These are phyloP conservation scores for Dendrobium huoshanense DNA, from an alignment of 106 monocot species.

Conservation along the genomic window DNA sequence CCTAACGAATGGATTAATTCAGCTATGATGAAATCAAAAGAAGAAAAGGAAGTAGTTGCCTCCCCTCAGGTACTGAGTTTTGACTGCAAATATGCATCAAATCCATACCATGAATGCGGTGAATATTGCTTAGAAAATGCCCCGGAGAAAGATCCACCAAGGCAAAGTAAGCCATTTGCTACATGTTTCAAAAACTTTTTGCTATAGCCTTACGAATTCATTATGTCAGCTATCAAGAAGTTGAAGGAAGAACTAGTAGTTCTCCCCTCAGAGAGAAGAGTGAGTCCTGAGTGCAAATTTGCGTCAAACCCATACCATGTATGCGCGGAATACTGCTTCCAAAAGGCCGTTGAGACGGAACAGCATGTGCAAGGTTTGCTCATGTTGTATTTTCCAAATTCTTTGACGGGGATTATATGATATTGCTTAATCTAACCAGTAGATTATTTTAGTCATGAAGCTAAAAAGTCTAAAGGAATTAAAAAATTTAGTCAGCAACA, in stretches of 20 bases:
- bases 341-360: conserved; percentile 7
- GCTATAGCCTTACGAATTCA: neutral
- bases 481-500: neutral
- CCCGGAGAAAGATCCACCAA: neutral
- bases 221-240: neutral
- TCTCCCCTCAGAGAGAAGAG: conserved; percentile 4
- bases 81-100: neutral
- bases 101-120: neutral
- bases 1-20: neutral
- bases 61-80: neutral
- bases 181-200: neutral
- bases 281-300: conserved; percentile 24
- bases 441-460: neutral
- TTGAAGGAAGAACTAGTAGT: neutral
- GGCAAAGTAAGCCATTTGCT: neutral
- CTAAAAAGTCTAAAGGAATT: neutral
- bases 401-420: neutral
- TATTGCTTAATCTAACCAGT: neutral
- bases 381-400: neutral
- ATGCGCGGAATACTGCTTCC: conserved; percentile 28
- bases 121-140: neutral
- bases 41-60: neutral
- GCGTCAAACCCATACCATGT: conserved; percentile 33
- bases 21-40: neutral
- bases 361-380: neutral